A percentile compares a stretch with the other conserved stretches of the same genome.
These are phyloP conservation scores for Pseudogymnoascus sp. DNA, from an alignment of 2,329 filamentous ascomycete genomes.

Conservation along the genomic window DNA sequence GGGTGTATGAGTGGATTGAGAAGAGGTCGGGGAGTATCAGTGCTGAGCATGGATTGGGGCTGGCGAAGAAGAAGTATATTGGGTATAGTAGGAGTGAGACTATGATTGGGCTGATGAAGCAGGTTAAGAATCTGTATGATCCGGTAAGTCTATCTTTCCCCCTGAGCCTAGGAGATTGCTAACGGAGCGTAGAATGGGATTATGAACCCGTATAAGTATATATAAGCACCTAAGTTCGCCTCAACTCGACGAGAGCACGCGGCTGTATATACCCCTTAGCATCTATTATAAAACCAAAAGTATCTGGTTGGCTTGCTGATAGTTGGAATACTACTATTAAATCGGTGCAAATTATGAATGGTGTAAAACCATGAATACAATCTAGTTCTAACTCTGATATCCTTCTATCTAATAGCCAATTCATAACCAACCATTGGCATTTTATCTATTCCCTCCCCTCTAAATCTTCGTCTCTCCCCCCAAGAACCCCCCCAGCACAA, in stretches of 20 bases:
- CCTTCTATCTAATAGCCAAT: background rate
- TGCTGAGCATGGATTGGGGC: slow-evolving; percentile 86
- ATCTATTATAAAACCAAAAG: background rate
- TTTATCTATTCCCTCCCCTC: background rate
- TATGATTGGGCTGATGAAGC: slow-evolving; percentile 86
- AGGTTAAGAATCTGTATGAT: slow-evolving; percentile 89
- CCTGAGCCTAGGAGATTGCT: slow-evolving; percentile 12
- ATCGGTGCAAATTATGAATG: background rate
- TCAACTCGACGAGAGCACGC: background rate
- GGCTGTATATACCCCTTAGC: background rate
- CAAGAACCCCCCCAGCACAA: slow-evolving; percentile 63
- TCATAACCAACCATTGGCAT: background rate
- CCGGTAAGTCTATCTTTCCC: slow-evolving; percentile 53
- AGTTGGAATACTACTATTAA: background rate
- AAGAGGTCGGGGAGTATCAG: slow-evolving; percentile 87
- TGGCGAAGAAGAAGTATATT: slow-evolving; percentile 94
- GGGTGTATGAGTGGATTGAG: slow-evolving; percentile 94
- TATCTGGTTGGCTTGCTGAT: background rate
- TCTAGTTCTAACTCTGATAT: background rate
- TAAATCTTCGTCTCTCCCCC: slow-evolving; percentile 25
- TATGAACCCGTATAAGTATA: slow-evolving; percentile 99
- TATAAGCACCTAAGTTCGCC: slow-evolving; percentile 37
- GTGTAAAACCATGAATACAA: background rate
- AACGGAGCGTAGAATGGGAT: slow-evolving; percentile 67
- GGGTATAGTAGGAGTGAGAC: slow-evolving; percentile 84